Base-by-base conservation (phyloP, 1,284 basidiomycete genomes). In the Entoloma clypeatum region DNA sequence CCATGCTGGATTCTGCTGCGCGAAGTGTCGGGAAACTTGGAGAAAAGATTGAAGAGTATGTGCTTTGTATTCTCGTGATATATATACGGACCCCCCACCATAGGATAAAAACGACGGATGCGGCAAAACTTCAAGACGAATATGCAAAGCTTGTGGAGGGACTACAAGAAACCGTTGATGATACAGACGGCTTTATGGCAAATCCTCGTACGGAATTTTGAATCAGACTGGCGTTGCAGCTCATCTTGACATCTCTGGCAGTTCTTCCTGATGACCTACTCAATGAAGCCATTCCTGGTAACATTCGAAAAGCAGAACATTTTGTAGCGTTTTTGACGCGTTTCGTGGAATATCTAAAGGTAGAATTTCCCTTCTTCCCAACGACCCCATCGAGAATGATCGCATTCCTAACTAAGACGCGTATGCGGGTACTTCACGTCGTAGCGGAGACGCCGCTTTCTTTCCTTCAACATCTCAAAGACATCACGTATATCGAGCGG, bases 391-490 rank as follows among this genome's bases (percentile, higher is more conserved):
- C n/a, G n/a, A n/a, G n/a, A n/a, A n/a, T n/a, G n/a, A n/a, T n/a
- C n/a, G n/a, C 27, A 16, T 34, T 3, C 10, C 17, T 10, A 18
- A 21, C 25, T 7, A 28, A 94, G 91, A 99, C 96, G 6, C 80
- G 96, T 36, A 99, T 99, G 95, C 82, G 96, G 34, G 96, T 99
- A 9, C 71, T 99, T 17, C 96, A 99, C 60, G 96, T 99, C 48
- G 96, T 99, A 7, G 96, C 96, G n/a, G 96, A 99, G 64, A 99
- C 96, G 3, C 96, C 96, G 0, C 71, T 91, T n/a, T 98, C 94
- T 2, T 99, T 99, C 64, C 67, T 99, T 29, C 96, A 98, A 57
- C 96, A 99, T 67, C 72, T 99, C 35, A 99, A 97, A 65, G 96
- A 99, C 58, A 97, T 99, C 54, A 99, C 96, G 8, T 99, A 92